Evolutionary conservation across 768 basidiomycete species (phyloP).

Genomic region (Fomitopsis serialis): DNA sequence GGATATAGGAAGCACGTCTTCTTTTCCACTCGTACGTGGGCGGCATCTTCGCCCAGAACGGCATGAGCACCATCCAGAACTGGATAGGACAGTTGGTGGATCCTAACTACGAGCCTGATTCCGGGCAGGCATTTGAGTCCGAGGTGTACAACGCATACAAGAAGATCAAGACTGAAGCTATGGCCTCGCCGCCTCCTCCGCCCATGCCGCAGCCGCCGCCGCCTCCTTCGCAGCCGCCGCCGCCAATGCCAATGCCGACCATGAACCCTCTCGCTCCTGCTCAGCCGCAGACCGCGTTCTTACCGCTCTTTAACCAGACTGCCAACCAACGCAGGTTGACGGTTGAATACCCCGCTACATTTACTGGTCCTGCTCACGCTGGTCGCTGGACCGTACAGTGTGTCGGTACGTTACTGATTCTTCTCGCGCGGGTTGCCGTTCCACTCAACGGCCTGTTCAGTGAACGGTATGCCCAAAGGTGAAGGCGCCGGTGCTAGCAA

Average conservation of each 20-base stretch:
- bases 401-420: slow-evolving; percentile 44
- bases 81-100: slow-evolving; percentile 59
- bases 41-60: slow-evolving; percentile 57
- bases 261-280: slow-evolving; percentile 59
- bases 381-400: slow-evolving; percentile 64
- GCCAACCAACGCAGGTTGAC: slow-evolving; percentile 59
- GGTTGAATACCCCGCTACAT: slow-evolving; percentile 55
- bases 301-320: slow-evolving; percentile 72
- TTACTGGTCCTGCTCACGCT: slow-evolving; percentile 63
- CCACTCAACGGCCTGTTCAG: slow-evolving; percentile 26
- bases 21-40: slow-evolving; percentile 63
- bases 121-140: slow-evolving; percentile 1
- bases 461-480: slow-evolving; percentile 67
- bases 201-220: slow-evolving; percentile 23
- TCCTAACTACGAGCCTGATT: slow-evolving; percentile 26
- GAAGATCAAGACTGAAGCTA: slow-evolving; percentile 14
- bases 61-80: slow-evolving; percentile 39
- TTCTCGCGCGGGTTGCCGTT: neutral
- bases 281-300: slow-evolving; percentile 57
- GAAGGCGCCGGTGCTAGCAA: slow-evolving; percentile 62
- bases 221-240: slow-evolving; percentile 32
- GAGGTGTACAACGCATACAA: slow-evolving; percentile 7
- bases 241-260: slow-evolving; percentile 21
- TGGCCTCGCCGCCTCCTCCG: slow-evolving; percentile 5
- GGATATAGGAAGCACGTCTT: slow-evolving; percentile 43